A percentile compares a stretch with the other conserved stretches of the same genome.
Conservation (phyloP, 352 stramenopile species). For the Phytophthora colocasiae region DNA sequence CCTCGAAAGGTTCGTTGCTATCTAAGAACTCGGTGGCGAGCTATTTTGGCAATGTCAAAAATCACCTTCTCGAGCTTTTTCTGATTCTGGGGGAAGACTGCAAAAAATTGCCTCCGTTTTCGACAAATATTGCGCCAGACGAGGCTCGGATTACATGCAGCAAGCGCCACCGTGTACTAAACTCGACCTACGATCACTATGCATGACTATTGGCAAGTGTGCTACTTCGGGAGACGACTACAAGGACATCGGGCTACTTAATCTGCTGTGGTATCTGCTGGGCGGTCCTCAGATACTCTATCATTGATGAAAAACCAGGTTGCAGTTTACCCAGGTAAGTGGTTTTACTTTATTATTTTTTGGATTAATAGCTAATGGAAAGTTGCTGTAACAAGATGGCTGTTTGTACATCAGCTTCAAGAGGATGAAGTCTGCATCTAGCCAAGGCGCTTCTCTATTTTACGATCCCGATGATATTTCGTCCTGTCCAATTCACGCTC, state of each 20-base stretch:
- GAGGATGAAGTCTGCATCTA: slow-evolving; percentile 4
- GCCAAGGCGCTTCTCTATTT: slow-evolving; percentile 6
- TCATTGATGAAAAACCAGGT: neutral
- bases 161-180: slow-evolving; percentile 21
- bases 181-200: neutral
- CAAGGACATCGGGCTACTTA: neutral
- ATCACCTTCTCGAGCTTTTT: slow-evolving; percentile 15
- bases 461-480: neutral
- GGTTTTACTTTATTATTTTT: neutral
- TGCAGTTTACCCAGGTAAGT: neutral
- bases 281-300: neutral
- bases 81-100: neutral
- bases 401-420: slow-evolving; percentile 17
- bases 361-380: neutral
- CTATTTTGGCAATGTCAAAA: slow-evolving; percentile 24
- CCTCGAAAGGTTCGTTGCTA: neutral
- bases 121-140: neutral
- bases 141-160: neutral
- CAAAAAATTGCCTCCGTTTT: slow-evolving; percentile 22
- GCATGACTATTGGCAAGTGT: neutral
- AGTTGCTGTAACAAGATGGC: neutral
- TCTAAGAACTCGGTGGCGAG: slow-evolving; percentile 1
- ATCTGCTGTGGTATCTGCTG: slow-evolving; percentile 1
- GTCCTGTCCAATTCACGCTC: slow-evolving; percentile 1
- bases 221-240: neutral